A percentile compares a stretch with the other conserved stretches of the same genome.
These are phyloP conservation scores for Knoxia roxburghii DNA, from an alignment of 257 asterid genomes.

Conservation along the genomic window DNA sequence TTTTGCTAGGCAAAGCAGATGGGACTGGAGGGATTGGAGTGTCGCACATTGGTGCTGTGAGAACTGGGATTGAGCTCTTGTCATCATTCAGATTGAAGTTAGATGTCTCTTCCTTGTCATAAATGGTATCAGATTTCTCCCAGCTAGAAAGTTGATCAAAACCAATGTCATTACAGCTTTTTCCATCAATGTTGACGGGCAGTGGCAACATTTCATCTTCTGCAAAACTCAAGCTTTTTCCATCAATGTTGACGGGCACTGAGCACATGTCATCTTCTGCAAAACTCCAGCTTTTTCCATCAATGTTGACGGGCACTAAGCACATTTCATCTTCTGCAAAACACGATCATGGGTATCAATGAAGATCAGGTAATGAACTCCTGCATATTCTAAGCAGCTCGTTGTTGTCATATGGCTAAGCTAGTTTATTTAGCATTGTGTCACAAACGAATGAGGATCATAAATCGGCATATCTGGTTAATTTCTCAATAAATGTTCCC, in stretches of 20 bases:
- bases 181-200: not conserved
- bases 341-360: not conserved
- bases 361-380: not conserved
- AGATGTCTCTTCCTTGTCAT: not conserved
- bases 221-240: constrained; percentile 14
- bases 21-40: not conserved
- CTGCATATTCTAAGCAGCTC: not conserved
- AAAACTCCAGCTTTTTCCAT: constrained; percentile 15
- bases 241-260: not conserved
- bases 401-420: not conserved
- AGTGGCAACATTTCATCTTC: not conserved
- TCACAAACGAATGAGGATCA: not conserved
- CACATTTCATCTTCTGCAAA: constrained; percentile 1
- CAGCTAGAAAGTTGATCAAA: constrained; percentile 9
- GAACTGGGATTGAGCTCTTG: not conserved
- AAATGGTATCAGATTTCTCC: not conserved
- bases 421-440: too few species aligned
- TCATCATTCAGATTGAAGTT: not conserved
- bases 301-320: not conserved
- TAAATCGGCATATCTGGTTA: not conserved
- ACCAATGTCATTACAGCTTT: constrained; percentile 27
- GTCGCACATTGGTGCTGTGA: not conserved
- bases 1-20: not conserved
- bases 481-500: not conserved
- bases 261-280: not conserved